A percentile compares a stretch with the other conserved stretches of the same genome.
phyloP scores from a whole-genome alignment of 1,284 basidiomycete species.

The Heterobasidion parviporum region DNA sequence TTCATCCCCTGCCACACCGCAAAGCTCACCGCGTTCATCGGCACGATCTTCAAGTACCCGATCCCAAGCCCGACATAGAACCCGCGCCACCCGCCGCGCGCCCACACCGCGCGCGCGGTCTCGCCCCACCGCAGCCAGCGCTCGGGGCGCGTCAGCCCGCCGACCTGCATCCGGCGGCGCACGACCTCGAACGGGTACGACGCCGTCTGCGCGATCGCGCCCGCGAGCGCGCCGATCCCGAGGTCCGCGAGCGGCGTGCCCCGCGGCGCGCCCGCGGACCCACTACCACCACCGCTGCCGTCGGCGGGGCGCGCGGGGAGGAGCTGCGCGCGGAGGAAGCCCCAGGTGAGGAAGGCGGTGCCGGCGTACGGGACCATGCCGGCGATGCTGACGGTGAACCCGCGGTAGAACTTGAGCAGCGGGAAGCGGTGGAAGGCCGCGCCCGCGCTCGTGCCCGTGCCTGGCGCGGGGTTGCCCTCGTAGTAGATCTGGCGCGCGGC shows the following conservation, averaged over 20 bases:
- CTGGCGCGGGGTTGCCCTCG: slow-evolving; percentile 40
- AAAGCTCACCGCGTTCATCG: slow-evolving; percentile 87
- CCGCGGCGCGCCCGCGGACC: slow-evolving; percentile 4
- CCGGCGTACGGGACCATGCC: slow-evolving; percentile 98
- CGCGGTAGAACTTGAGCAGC: slow-evolving; percentile 89
- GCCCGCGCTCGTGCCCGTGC: slow-evolving; percentile 7
- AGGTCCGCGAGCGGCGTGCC: slow-evolving; percentile 53
- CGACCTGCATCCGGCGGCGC: slow-evolving; percentile 92
- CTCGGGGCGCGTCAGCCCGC: slow-evolving; percentile 73
- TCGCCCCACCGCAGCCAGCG: slow-evolving; percentile 78
- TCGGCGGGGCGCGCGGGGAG: slow-evolving; percentile 28
- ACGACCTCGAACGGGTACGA: slow-evolving; percentile 98
- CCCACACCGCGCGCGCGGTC: slow-evolving; percentile 66
- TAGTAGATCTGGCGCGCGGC: slow-evolving; percentile 64
- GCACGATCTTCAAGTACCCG: slow-evolving; percentile 94
- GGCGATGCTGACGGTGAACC: slow-evolving; percentile 84
- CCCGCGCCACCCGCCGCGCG: slow-evolving; percentile 68
- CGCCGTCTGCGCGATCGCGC: slow-evolving; percentile 82
- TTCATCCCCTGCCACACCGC: slow-evolving; percentile 73
- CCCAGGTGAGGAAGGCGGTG: slow-evolving; percentile 92
- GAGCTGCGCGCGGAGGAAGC: slow-evolving; percentile 66
- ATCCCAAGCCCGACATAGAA: slow-evolving; percentile 94
- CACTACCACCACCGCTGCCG: not conserved
- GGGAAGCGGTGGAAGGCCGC: slow-evolving; percentile 50
- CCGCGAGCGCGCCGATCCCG: slow-evolving; percentile 84